Percentiles rank a stretch among this genome's conserved stretches.
These are phyloP conservation scores for Lagenidium sp. DNA, from an alignment of 352 stramenopile species.

Conservation along the genomic window DNA sequence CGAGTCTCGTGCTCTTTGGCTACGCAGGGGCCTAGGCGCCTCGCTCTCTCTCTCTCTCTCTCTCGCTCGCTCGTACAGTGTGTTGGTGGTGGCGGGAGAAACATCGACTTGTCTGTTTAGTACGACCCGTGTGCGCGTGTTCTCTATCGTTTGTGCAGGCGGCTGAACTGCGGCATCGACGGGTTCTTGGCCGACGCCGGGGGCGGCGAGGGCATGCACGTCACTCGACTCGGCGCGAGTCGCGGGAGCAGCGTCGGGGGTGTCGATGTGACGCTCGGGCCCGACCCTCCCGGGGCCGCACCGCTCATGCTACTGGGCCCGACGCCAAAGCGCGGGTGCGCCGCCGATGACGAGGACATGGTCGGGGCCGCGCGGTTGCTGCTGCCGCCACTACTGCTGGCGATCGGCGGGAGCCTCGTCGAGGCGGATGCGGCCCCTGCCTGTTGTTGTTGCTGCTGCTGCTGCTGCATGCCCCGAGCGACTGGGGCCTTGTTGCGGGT, in stretches of 20 bases:
- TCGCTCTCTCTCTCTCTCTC: no score
- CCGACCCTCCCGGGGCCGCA: not conserved
- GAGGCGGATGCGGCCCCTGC: no score
- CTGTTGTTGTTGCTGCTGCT: no score
- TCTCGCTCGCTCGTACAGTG: no score
- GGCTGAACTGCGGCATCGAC: constrained; percentile 47
- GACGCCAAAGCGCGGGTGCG: no score
- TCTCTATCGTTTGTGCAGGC: constrained; percentile 52
- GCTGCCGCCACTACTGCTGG: no score
- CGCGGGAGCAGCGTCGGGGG: not conserved
- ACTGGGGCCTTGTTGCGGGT: no score
- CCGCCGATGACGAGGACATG: not conserved
- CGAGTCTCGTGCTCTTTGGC: constrained; percentile 60
- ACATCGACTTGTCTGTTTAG: no score
- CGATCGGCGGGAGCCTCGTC: not conserved
- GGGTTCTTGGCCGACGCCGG: constrained; percentile 22
- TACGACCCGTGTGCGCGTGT: no score
- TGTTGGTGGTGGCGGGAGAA: no score
- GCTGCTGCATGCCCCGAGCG: no score
- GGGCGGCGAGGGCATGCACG: constrained; percentile 35
- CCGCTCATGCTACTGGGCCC: not conserved
- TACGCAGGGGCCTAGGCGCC: constrained; percentile 10
- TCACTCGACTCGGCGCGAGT: no score
- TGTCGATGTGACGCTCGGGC: not conserved
- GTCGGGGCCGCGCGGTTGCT: not conserved